Conservation (phyloP, 164 flowering plant genomes). For the Liriodendron chinense region DNA sequence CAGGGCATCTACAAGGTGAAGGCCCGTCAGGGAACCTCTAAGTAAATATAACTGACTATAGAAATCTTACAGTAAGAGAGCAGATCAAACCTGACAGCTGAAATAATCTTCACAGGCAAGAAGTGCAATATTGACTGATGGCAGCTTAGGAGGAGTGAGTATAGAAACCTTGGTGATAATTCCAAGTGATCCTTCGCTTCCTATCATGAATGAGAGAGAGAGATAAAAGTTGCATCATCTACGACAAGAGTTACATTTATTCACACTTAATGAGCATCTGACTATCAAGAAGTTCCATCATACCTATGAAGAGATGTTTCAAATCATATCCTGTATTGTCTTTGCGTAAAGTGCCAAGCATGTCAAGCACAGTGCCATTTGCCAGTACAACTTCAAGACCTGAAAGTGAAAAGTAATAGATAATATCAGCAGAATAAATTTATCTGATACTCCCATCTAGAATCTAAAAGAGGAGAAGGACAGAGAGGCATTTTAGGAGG, state of each 20-base stretch:
- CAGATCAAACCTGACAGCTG: conserved; percentile 73
- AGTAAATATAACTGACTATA: background rate
- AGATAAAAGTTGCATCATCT: conserved; percentile 1
- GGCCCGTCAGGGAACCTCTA: background rate
- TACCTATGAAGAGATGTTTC: conserved; percentile 97
- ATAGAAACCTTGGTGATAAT: conserved; percentile 88
- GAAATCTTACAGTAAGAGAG: background rate
- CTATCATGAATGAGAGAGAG: conserved; percentile 38
- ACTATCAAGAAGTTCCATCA: conserved; percentile 9
- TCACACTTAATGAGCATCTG: conserved; percentile 1
- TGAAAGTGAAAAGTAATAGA: conserved; percentile 21
- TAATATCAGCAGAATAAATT: background rate
- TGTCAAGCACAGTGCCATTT: conserved; percentile 82
- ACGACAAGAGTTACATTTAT: background rate
- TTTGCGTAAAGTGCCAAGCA: conserved; percentile 94
- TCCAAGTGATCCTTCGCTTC: conserved; percentile 98
- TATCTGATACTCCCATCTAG: background rate
- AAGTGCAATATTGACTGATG: conserved; percentile 83
- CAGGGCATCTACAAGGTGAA: background rate
- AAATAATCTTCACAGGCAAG: conserved; percentile 81
- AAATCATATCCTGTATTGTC: conserved; percentile 98
- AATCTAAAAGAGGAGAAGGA: too few relatives aligned
- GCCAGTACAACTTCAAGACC: conserved; percentile 95
- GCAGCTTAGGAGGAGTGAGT: conserved; percentile 80
- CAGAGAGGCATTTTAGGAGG: too few relatives aligned